phyloP scores from a whole-genome alignment of 345 rosid species.

The Eucalyptus fibrosa region DNA sequence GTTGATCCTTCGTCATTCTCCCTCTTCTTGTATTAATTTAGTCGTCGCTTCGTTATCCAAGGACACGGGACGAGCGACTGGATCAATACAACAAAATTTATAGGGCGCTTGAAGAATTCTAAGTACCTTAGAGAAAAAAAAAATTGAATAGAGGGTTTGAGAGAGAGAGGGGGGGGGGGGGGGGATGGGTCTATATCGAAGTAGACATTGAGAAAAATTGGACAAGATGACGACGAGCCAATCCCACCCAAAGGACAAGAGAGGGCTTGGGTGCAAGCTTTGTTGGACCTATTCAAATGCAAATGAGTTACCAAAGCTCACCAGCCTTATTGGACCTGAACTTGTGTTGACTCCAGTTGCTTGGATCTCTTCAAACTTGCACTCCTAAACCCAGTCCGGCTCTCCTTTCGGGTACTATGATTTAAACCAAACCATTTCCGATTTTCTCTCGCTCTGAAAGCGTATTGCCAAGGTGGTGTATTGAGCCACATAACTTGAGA shows the following conservation, averaged over 20 bases:
- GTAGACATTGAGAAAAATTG: not conserved
- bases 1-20: not conserved
- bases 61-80: not conserved
- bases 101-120: not conserved
- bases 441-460: not conserved
- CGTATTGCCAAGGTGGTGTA: not conserved
- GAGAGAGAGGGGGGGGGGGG: not conserved
- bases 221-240: not conserved
- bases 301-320: not conserved
- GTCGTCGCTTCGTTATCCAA: not conserved
- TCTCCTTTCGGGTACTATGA: not conserved
- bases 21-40: not conserved
- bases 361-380: not conserved
- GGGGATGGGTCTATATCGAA: not conserved
- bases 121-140: not conserved
- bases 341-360: not conserved
- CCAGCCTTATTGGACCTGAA: not conserved
- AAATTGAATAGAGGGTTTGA: not conserved
- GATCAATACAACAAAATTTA: not conserved
- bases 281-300: not conserved
- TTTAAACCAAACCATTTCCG: not conserved
- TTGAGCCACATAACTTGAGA: not conserved
- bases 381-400: not conserved
- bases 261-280: not conserved
- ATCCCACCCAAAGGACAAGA: not conserved